phyloP scores from a whole-genome alignment of 1,284 basidiomycete species.

The Ganoderma lingzhi region DNA sequence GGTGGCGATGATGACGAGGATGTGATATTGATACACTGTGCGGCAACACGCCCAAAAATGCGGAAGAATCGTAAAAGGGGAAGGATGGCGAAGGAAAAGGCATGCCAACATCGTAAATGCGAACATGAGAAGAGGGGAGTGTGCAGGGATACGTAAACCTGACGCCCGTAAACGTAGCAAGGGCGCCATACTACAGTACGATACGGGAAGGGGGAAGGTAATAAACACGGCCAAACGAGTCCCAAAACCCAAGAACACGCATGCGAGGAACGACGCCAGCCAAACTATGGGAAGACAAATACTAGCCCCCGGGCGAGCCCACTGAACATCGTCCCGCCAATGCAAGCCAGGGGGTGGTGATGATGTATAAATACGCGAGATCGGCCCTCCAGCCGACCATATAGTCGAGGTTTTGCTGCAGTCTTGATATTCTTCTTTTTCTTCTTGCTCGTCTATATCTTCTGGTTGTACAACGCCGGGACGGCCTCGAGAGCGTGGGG shows the following conservation, averaged over 20 bases:
- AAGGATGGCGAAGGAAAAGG: conserved; percentile 19
- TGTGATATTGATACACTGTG: conserved; percentile 46
- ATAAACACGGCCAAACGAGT: conserved; percentile 44
- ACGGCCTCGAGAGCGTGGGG: conserved; percentile 28
- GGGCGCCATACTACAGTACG: conserved; percentile 32
- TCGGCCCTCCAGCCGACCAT: conserved; percentile 34
- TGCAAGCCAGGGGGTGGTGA: conserved; percentile 34
- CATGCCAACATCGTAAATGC: conserved; percentile 28
- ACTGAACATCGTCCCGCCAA: conserved; percentile 36
- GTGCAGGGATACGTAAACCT: conserved; percentile 28
- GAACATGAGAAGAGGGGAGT: conserved; percentile 16
- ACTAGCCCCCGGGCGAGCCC: conserved; percentile 42
- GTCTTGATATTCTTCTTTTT: conserved; percentile 40
- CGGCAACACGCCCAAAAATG: conserved; percentile 36
- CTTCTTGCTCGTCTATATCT: conserved; percentile 42
- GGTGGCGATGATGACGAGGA: conserved; percentile 34
- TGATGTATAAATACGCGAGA: conserved; percentile 51
- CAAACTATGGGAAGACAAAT: conserved; percentile 42
- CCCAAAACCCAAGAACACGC: conserved; percentile 57
- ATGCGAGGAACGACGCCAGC: conserved; percentile 40
- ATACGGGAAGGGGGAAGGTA: conserved; percentile 29
- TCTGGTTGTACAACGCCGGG: conserved; percentile 46
- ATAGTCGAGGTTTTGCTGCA: conserved; percentile 36
- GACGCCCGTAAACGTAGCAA: conserved; percentile 27
- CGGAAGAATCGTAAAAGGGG: conserved; percentile 25